These are phyloP conservation scores for Vigna nakashimae DNA, from an alignment of 306 rosid genomes.

Conservation along the genomic window DNA sequence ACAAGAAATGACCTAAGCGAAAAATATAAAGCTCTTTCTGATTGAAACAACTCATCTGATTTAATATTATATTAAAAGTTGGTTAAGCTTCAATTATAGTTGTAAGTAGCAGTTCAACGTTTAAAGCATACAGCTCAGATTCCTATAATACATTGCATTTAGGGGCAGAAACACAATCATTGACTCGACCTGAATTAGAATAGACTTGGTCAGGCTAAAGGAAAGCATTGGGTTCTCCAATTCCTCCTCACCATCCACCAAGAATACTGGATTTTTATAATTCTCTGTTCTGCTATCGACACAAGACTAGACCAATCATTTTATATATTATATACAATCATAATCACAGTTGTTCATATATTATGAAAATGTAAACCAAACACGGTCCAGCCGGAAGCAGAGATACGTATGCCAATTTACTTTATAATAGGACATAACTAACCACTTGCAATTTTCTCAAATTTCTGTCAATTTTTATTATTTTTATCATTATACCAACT, in stretches of 20 bases:
- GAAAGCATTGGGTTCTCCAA: constrained; percentile 2
- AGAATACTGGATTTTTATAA: background rate
- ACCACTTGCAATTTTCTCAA: constrained; percentile 13
- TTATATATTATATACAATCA: background rate
- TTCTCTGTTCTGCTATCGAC: background rate
- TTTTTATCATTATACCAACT: constrained; percentile 32
- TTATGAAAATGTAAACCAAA: constrained; percentile 33
- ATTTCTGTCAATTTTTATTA: background rate
- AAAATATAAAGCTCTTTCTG: background rate
- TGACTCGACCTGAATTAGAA: constrained; percentile 6
- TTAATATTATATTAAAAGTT: background rate
- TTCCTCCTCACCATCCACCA: background rate
- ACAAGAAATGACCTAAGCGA: background rate
- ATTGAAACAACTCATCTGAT: background rate
- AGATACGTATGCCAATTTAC: constrained; percentile 12
- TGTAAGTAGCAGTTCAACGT: constrained; percentile 1
- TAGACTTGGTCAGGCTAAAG: constrained; percentile 29
- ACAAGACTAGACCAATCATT: constrained; percentile 1
- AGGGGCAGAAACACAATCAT: background rate
- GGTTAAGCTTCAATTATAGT: background rate
- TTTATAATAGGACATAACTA: constrained; percentile 15
- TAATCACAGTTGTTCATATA: background rate
- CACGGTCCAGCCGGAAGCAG: constrained; percentile 10
- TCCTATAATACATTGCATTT: background rate
- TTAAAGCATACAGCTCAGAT: constrained; percentile 22